Evolutionary conservation across 2,329 filamentous ascomycete species (phyloP), one percentile per base, ranked within the genome.

Genomic region (Microdochium bolleyi): DNA sequence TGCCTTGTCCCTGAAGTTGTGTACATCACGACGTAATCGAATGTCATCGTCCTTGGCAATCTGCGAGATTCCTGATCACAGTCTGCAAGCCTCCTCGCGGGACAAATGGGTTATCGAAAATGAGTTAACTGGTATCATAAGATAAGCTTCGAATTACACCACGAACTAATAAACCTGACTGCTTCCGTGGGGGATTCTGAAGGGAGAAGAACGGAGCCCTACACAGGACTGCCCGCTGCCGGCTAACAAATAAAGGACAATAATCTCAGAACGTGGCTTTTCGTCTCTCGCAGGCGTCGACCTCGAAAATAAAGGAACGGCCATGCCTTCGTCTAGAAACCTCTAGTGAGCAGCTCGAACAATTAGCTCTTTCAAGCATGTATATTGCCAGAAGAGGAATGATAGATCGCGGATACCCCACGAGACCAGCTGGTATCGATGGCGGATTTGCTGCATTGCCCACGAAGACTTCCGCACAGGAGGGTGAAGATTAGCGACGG

Each of bases 401-500:
- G 41, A 46, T 46, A 46, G 41, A 46, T 46, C 19, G 21, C 41
- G 13, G 19, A 46, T 22, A 10, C 22, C 41, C 14, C 22, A 19
- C 19, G 46, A 53, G 52, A 52, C 54, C 55, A 57, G 51, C 54
- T 21, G 9, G 48, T 25, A 14, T 41, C 19, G n/a, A 14, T 16
- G 24, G 22, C 24, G 46, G 11, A n/a, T 7, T 3, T 24, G 48
- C 8, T n/a, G 34, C 37, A 25, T 50, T 16, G 32, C 38, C 49
- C 24, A 51, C 24, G 5, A 16, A 7, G 2, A 49, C 14, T 13
- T n/a, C 22, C 37, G 19, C 27, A 19, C 32, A 22, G 19, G 32
- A 19, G 24, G 21, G 30, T 16, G 25, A 22, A 24, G 52, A 22
- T 76, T 92, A 96, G 73, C 91, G 91, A 73, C 92, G 90, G 65